Base-by-base conservation (phyloP, 768 basidiomycete species). In the Naganishia onofrii region DNA sequence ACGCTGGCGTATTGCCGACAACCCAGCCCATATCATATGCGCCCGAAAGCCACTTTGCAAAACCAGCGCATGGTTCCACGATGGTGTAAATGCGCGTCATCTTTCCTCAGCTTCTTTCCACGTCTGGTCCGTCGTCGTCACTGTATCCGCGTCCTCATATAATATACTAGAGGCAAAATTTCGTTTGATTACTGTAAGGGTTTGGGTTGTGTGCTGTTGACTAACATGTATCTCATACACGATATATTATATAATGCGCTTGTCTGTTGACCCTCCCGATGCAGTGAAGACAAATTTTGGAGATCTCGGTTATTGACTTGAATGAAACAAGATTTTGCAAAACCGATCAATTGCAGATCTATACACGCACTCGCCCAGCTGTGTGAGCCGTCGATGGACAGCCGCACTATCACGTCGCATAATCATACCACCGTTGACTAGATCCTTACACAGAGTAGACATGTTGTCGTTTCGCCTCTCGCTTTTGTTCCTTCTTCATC, bases 401-500 rank as follows among this genome's bases (percentile, higher is more conserved):
- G 6, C 34, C 34, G 34, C 34, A 5, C 4, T 12, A 36, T 36
- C 34, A 36, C 34, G 12, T 36, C 34, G 34, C 34, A n/a, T n/a
- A 42, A 10, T 42, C 42, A 42, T 42, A 17, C n/a, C 2, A 12
- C 19, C 28, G 32, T 32, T 34, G 17, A 58, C 57, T 36, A 4
- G 10, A 1, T 5, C 15, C 42, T 17, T 44, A 63, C 15, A 63
- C 60, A 28, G 38, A 46, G 38, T 63, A 63, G 7, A 26, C 60
- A 26, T 29, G 38, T 42, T 63, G 60, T n/a, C 60, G 29, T n/a
- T 44, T 63, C 9, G 42, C 60, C 23, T 46, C 60, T 2, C 60
- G 60, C 28, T 63, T 63, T 29, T 63, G 60, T 42, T 63, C 60
- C 26, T 44, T 63, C 38, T 28, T 63, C 23, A 63, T 63, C 26